phyloP scores from a whole-genome alignment of 345 rosid genomes.

The Chamaenerion angustifolium region DNA sequence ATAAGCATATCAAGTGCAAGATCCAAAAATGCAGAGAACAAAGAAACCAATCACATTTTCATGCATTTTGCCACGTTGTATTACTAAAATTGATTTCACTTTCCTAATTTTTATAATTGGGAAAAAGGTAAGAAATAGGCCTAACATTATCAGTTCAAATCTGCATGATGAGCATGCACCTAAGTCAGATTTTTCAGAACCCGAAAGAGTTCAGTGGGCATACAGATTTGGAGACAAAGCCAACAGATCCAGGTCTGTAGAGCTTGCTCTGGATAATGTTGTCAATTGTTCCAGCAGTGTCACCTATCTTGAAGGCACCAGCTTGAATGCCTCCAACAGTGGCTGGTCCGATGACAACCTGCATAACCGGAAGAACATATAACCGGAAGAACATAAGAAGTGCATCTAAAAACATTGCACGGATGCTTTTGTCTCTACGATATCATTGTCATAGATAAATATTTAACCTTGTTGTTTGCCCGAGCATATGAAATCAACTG shows the following conservation, averaged over 20 bases:
- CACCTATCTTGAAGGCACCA: slow-evolving; percentile 97
- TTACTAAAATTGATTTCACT: too few relatives aligned
- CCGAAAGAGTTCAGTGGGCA: slow-evolving; percentile 11
- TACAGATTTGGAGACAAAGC: slow-evolving; percentile 98
- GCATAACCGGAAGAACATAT: slow-evolving; percentile 2
- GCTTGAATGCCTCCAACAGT: slow-evolving; percentile 98
- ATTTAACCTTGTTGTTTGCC: slow-evolving; percentile 73
- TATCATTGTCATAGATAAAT: too few relatives aligned
- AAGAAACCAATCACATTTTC: not conserved
- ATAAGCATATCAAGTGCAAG: too few relatives aligned
- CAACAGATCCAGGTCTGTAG: slow-evolving; percentile 96
- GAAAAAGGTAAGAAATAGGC: not conserved
- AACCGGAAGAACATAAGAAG: too few relatives aligned
- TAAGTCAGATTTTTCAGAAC: not conserved
- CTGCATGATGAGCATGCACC: not conserved
- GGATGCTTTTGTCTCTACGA: too few relatives aligned
- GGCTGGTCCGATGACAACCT: slow-evolving; percentile 99
- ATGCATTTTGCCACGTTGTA: not conserved
- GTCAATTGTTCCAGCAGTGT: slow-evolving; percentile 97
- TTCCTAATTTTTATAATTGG: too few relatives aligned
- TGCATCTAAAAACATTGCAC: too few relatives aligned
- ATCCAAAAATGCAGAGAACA: too few relatives aligned
- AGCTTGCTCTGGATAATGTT: slow-evolving; percentile 84
- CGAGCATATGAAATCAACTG: slow-evolving; percentile 87
- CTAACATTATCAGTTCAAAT: slow-evolving; percentile 2